phyloP scores from a whole-genome alignment of 768 basidiomycete species.

The Boletellus emodensis region DNA sequence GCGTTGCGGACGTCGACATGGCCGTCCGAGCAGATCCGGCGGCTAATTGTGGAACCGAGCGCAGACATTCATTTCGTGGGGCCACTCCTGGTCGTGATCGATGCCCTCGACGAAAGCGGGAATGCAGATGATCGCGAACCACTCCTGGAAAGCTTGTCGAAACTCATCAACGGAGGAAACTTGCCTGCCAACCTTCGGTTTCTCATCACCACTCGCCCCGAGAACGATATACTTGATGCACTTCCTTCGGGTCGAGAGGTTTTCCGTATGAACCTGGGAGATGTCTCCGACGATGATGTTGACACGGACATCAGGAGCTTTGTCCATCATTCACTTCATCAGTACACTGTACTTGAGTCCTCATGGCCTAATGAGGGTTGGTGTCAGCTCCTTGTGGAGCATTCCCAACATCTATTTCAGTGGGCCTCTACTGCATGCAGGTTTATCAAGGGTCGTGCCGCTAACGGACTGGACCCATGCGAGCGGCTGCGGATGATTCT shows the following conservation, averaged over 20 bases:
- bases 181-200: neutral
- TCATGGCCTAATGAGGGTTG: conserved; percentile 1
- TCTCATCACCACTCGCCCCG: neutral
- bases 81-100: no score
- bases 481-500: neutral
- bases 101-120: conserved; percentile 11
- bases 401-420: conserved; percentile 19
- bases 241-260: conserved; percentile 8
- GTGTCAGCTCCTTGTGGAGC: conserved; percentile 12
- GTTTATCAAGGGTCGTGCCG: conserved; percentile 7
- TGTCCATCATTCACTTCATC: neutral
- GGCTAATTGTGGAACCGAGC: no score
- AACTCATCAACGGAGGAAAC: neutral
- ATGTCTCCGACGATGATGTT: neutral
- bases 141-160: conserved; percentile 1
- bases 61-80: no score
- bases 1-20: no score
- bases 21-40: no score
- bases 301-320: neutral
- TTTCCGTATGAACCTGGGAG: conserved; percentile 11
- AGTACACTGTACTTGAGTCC: neutral
- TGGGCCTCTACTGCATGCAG: conserved; percentile 22
- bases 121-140: neutral
- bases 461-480: neutral
- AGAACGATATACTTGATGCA: conserved; percentile 4